phyloP scores from a whole-genome alignment of 2,329 filamentous ascomycete genomes.

The Parafenestella ontariensis region DNA sequence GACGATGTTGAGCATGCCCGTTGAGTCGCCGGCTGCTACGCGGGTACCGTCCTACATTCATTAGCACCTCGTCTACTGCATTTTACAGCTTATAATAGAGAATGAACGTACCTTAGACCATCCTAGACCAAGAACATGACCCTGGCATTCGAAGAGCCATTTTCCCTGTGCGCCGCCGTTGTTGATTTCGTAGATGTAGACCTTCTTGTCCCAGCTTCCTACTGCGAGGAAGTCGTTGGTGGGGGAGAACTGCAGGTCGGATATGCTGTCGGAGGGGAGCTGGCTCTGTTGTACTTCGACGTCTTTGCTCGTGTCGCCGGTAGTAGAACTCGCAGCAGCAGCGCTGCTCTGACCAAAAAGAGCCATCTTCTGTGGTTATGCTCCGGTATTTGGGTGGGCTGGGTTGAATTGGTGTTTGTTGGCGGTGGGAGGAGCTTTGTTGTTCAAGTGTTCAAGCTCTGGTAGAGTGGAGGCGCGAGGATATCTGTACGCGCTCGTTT shows the following conservation, averaged over 20 bases:
- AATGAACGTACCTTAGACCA: constrained; percentile 80
- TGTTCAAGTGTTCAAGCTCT: not conserved
- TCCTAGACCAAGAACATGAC: constrained; percentile 80
- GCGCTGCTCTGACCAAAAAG: constrained; percentile 64
- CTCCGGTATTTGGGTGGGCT: constrained; percentile 4
- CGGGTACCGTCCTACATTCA: constrained; percentile 80
- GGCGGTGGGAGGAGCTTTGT: constrained; percentile 26
- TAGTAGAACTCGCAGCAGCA: constrained; percentile 69
- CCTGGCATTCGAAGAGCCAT: constrained; percentile 82
- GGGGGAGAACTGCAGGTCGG: constrained; percentile 83
- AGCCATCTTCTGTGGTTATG: constrained; percentile 58
- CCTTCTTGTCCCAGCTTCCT: constrained; percentile 96
- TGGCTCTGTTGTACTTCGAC: constrained; percentile 74
- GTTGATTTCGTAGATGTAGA: constrained; percentile 93
- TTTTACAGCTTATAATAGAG: not conserved
- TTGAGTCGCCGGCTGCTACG: constrained; percentile 84
- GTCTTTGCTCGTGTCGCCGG: constrained; percentile 91
- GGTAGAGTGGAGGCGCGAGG: not conserved
- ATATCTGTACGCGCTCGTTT: constrained; percentile 12
- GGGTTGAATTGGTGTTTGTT: constrained; percentile 6
- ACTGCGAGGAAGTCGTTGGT: constrained; percentile 83
- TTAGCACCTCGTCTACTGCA: not conserved
- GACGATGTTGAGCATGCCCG: constrained; percentile 88
- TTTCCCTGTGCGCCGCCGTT: constrained; percentile 84
- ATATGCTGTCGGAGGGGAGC: constrained; percentile 83